Evolutionary conservation across 345 rosid genomes (phyloP), one percentile per base, ranked within the genome.

Genomic region (Adansonia digitata): DNA sequence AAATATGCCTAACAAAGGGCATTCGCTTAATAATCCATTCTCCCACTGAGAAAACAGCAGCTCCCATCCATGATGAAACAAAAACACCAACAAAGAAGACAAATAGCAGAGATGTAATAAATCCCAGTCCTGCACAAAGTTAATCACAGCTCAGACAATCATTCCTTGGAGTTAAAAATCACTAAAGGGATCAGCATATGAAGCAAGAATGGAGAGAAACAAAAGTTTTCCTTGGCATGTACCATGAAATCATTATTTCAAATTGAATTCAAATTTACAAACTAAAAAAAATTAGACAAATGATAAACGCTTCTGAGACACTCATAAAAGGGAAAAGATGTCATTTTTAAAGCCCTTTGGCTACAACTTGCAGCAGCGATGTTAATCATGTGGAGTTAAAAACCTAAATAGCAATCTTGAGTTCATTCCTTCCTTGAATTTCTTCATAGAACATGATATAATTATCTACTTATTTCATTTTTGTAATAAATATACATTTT

Each of bases 1-100:
- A 88, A 68, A 90, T 37, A 76, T 90, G 94, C 82, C 75, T 90
- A 39, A 88, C 85, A 61, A 90, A 84, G 29, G 92, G 92, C 94
- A 90, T 88, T 69, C 80, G 80, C 81, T 82, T 85, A 52, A 90
- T 89, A 79, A 89, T 77, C 94, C 91, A 87, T 72, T 89, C 94
- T 65, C 94, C 91, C 74, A 89, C 52, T 82, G 88, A 89, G 84
- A 89, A 87, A 49, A 89, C 79, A 22, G 86, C 82, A 60, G 94
- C 84, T 52, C 91, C 94, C 66, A 86, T 59, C 94, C 91, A 89
- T 27, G 90, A 89, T 2, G 91, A 89, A 71, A 86, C 90, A 74
- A 89, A 89, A 67, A 86, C 83, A 29, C 94, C 94, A 46, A 87
- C 84, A 66, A 86, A 85, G 81, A 89, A 86, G 42, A 87, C 88